Evolutionary conservation across 208 protist species (phyloP), one percentile per base, ranked within the genome.

Genomic region (Trypanosoma brucei): DNA sequence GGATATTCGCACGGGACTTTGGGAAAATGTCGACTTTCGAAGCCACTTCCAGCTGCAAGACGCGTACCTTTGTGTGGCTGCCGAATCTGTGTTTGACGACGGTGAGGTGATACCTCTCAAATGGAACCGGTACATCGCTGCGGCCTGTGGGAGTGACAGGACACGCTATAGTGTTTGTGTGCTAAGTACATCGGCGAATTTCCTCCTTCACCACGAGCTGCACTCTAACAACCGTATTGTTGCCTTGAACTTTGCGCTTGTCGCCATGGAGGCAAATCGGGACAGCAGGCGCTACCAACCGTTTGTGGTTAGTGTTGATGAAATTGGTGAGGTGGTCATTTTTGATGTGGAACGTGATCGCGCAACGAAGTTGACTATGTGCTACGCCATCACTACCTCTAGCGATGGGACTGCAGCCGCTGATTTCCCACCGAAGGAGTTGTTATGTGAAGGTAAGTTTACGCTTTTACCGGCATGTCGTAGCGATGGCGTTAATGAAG

Each of bases 251-350:
- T 81, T 83, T 64, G 70, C 72, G 0, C 74, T 78, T 30, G 39
- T 91, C 8, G 65, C 78, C 1, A 58, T 85, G 13, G 57, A 79
- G 22, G 51, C 76, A 42, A 61, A 65, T 3, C 55, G 60, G 2
- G 65, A 51, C 45, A 48, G 53, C 14, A 39, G 48, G 36, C 58
- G 54, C 34, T 69, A 62, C 42, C 62, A 61, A 34, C 75, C 81
- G 2, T 59, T 84, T 35, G 84, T 84, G 52, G 72, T 84, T 38
- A 91, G 81, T 63, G 63, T 84, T 14, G 84, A 91, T 53, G 84
- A 91, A 63, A 65, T 88, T 57, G 84, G 84, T 44, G 57, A 70
- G 50, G 54, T 88, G 34, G 80, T 75, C 13, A 54, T 91, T 33
- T 86, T 80, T 64, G 77, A 91, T 63, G 68, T 91, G 22, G 77